Percentiles rank a stretch among this genome's conserved stretches.
These are phyloP conservation scores for Craterostigma plantagineum DNA, from an alignment of 257 asterid genomes.

Conservation along the genomic window DNA sequence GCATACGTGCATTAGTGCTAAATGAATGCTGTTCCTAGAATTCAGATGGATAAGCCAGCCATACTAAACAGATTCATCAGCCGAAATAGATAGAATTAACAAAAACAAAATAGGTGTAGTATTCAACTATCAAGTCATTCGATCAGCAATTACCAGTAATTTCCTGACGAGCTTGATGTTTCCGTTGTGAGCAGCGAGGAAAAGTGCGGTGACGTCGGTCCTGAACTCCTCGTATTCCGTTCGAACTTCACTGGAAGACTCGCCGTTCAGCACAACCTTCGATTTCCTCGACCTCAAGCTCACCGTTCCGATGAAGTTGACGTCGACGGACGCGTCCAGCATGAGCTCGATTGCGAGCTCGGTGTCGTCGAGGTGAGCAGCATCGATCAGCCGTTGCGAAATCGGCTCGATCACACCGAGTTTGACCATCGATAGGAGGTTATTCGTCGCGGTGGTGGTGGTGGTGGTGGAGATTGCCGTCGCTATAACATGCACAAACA, in stretches of 20 bases:
- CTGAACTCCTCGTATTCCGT: conserved; percentile 55
- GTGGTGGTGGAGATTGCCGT: too few species aligned
- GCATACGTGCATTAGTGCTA: too few species aligned
- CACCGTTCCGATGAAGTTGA: conserved; percentile 48
- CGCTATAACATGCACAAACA: too few species aligned
- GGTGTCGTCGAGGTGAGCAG: conserved; percentile 33
- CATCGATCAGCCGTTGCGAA: conserved; percentile 44
- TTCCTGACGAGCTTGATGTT: conserved; percentile 32
- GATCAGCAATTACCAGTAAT: conserved; percentile 23
- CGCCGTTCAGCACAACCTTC: conserved; percentile 44
- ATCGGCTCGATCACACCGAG: conserved; percentile 3
- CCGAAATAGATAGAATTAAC: too few species aligned
- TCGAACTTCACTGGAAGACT: conserved; percentile 30
- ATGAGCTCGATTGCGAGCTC: conserved; percentile 29
- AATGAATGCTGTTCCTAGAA: neutral
- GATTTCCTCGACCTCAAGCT: conserved; percentile 35
- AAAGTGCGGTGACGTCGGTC: conserved; percentile 61
- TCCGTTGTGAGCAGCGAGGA: conserved; percentile 64
- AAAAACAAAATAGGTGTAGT: too few species aligned
- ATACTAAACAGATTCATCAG: neutral
- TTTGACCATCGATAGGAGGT: too few species aligned
- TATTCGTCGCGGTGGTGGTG: too few species aligned
- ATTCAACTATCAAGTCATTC: too few species aligned
- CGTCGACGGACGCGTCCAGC: conserved; percentile 28
- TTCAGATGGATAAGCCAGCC: neutral